Evolutionary conservation across 2,329 filamentous ascomycete species (phyloP).

Genomic region (Dactylellina haptotyla): DNA sequence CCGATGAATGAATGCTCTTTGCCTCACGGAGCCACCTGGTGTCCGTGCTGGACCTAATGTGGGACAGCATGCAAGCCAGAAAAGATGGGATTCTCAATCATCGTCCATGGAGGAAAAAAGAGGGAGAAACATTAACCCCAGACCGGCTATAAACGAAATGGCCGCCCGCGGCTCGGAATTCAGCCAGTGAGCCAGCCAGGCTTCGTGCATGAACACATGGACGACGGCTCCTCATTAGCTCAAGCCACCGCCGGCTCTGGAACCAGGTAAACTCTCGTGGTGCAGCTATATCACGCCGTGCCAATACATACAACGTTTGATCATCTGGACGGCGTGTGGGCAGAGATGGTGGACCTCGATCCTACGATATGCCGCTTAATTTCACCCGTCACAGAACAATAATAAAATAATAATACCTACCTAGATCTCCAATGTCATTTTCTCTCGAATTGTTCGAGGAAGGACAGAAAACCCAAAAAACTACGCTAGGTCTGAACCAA

Average conservation of each 20-base stretch:
- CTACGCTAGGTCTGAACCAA: neutral
- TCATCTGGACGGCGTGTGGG: too few species aligned
- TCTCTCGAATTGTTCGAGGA: too few species aligned
- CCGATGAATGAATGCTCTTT: too few species aligned
- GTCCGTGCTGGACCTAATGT: too few species aligned
- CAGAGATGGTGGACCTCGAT: neutral
- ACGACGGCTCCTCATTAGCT: neutral
- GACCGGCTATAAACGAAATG: conserved; percentile 42
- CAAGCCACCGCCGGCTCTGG: neutral
- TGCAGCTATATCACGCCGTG: too few species aligned
- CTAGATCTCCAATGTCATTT: neutral
- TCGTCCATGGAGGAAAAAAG: too few species aligned
- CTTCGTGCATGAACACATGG: conserved; percentile 1
- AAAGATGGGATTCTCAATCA: neutral
- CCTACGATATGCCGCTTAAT: conserved; percentile 6
- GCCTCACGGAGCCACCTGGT: too few species aligned
- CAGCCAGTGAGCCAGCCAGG: neutral
- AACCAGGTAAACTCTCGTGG: conserved; percentile 28
- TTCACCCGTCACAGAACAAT: neutral
- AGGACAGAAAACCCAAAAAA: too few species aligned
- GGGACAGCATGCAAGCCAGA: too few species aligned
- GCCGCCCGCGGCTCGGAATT: conserved; percentile 10
- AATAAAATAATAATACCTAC: neutral
- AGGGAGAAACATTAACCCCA: neutral
- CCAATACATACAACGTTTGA: too few species aligned